Evolutionary conservation across 805 yeast genomes (phyloP).

Genomic region (Ogataea nitratoaversa): DNA sequence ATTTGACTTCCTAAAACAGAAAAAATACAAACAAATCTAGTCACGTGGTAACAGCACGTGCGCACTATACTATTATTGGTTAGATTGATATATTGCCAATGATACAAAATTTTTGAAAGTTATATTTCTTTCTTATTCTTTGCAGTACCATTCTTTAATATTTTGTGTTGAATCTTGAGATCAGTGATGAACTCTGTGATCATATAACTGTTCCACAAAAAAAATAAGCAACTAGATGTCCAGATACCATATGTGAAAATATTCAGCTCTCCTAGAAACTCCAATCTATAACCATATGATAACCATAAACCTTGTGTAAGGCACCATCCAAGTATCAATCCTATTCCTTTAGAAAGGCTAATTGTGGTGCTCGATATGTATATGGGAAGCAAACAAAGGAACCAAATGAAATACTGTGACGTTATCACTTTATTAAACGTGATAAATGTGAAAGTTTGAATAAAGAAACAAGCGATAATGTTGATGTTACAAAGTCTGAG

Average conservation of each 20-base stretch:
- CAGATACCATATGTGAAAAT: constrained; percentile 24
- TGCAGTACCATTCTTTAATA: too few species aligned
- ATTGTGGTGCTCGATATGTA: constrained; percentile 47
- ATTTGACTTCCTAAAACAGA: too few species aligned
- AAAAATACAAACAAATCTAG: too few species aligned
- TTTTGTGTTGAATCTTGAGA: constrained; percentile 5
- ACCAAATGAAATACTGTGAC: constrained; percentile 96
- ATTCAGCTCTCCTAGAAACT: constrained; percentile 61
- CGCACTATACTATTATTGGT: too few species aligned
- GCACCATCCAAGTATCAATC: constrained; percentile 57
- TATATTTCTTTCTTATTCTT: constrained; percentile 7
- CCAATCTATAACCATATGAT: constrained; percentile 69
- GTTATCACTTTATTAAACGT: constrained; percentile 82
- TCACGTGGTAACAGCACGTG: too few species aligned
- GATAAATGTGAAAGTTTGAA: constrained; percentile 77
- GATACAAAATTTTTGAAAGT: too few species aligned
- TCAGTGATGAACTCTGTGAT: constrained; percentile 19
- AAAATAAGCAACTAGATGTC: constrained; percentile 22
- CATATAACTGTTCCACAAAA: constrained; percentile 23
- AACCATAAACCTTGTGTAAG: constrained; percentile 75
- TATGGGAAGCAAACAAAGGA: constrained; percentile 77
- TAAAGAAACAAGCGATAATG: constrained; percentile 53
- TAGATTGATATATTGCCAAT: too few species aligned
- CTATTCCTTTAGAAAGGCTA: constrained; percentile 35
- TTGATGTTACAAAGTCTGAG: constrained; percentile 36